phyloP scores from a whole-genome alignment of 2,329 filamentous ascomycete species.

The Colletotrichum tanaceti region DNA sequence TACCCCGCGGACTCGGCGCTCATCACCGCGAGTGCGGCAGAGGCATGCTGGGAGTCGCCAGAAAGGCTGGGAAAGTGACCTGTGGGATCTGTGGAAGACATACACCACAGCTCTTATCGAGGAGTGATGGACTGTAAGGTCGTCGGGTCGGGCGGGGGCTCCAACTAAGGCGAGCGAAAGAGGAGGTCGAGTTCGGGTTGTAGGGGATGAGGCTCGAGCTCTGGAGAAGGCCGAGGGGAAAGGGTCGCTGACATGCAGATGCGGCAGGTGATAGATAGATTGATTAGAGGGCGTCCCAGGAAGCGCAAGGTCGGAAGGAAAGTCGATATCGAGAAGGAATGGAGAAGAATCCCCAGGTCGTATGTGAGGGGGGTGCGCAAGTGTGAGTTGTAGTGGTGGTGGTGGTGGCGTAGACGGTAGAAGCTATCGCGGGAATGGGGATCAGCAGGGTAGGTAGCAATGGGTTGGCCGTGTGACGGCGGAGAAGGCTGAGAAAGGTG shows the following conservation, averaged over 20 bases:
- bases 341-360: neutral
- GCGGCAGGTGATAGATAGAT: neutral
- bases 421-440: conserved; percentile 28
- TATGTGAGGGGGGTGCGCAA: neutral
- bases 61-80: conserved; percentile 27
- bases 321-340: neutral
- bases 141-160: conserved; percentile 10
- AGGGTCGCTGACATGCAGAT: conserved; percentile 30
- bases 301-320: too few species aligned
- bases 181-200: conserved; percentile 19
- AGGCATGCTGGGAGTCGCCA: conserved; percentile 35
- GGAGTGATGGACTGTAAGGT: neutral
- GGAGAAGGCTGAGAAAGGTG: conserved; percentile 30
- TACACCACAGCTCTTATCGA: conserved; percentile 35
- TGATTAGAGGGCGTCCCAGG: neutral
- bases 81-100: conserved; percentile 40
- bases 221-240: conserved; percentile 24
- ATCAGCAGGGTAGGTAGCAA: conserved; percentile 32
- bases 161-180: conserved; percentile 17
- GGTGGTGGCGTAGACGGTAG: neutral
- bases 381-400: neutral
- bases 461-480: conserved; percentile 35
- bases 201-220: conserved; percentile 33
- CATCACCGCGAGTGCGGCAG: conserved; percentile 41
- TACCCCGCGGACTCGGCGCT: conserved; percentile 39